Evolutionary conservation across 352 stramenopile species (phyloP), one percentile per base, ranked within the genome.

Genomic region (Globisporangium emineosum): DNA sequence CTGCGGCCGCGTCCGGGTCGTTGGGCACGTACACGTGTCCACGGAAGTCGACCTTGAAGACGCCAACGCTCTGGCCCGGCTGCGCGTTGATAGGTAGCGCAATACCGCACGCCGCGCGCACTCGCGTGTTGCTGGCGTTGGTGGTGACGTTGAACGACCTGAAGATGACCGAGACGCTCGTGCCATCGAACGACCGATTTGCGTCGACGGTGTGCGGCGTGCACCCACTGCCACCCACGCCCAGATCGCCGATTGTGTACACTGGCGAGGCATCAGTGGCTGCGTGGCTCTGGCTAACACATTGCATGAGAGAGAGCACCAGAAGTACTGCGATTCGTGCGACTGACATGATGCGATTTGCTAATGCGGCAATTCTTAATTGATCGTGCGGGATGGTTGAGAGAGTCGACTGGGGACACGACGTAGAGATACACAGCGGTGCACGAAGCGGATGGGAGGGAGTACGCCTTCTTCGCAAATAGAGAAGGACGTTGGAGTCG

Each of bases 21-120:
- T 58, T n/a, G 0, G 72, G 72, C 17, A 77, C 72, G 60, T 73
- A 75, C 15, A 69, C 72, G 51, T 68, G 69, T 2, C 72, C 72
- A 19, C 72, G 72, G 42, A 68, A 79, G 51, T 79, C 72, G 27
- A 77, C 67, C 52, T 71, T 58, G 60, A 73, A 79, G 33, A 79
- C 63, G 7, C 72, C 72, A 23, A 79, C 65, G 9, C 64, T 67
- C 29, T 64, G 57, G 1, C 55, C 63, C 13, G 47, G 55, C 7
- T 33, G 37, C n/a, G 55, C 66, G n/a, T 73, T 23, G 5, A 79
- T 55, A 1, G 70, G 72, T 17, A 79, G 21, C 0, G 62, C 70
- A 23, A 79, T 52, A 23, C 63, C 67, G 62, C 72, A 79, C 27
- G 72, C 56, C 25, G 23, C 13, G 25, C 65, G 65, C 15, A 49